These are phyloP conservation scores for Balakata baccata DNA, from an alignment of 345 rosid species.

Conservation along the genomic window DNA sequence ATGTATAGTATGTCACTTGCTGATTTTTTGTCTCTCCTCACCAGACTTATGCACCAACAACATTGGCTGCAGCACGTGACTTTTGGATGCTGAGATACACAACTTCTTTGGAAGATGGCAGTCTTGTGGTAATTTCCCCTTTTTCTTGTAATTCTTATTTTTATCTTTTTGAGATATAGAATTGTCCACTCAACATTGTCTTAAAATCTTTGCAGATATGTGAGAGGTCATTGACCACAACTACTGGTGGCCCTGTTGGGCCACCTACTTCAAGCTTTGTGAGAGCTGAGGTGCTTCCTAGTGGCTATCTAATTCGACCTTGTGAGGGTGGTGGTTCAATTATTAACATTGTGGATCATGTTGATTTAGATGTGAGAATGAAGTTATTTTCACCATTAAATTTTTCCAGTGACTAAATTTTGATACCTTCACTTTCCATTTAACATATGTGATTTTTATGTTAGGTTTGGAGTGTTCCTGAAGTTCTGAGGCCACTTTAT, in stretches of 20 bases:
- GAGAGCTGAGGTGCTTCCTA: conserved; percentile 89
- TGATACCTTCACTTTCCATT: neutral
- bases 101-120: conserved; percentile 87
- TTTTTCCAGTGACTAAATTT: neutral
- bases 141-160: neutral
- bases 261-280: conserved; percentile 73
- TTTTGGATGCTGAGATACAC: conserved; percentile 92
- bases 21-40: neutral
- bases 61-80: conserved; percentile 90
- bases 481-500: conserved; percentile 89
- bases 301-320: conserved; percentile 88
- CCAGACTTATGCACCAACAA: conserved; percentile 90
- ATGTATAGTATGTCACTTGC: neutral
- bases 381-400: neutral
- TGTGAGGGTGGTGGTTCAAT: conserved; percentile 96
- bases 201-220: conserved; percentile 56
- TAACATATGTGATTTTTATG: conserved; percentile 3
- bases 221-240: conserved; percentile 81
- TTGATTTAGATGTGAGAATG: conserved; percentile 80
- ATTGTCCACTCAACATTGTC: neutral
- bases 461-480: conserved; percentile 91
- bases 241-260: conserved; percentile 75
- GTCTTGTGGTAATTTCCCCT: conserved; percentile 58
- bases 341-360: conserved; percentile 93
- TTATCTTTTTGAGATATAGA: neutral